These are phyloP conservation scores for Stentor roeselii DNA, from an alignment of 73 alveolate species.

Conservation along the genomic window DNA sequence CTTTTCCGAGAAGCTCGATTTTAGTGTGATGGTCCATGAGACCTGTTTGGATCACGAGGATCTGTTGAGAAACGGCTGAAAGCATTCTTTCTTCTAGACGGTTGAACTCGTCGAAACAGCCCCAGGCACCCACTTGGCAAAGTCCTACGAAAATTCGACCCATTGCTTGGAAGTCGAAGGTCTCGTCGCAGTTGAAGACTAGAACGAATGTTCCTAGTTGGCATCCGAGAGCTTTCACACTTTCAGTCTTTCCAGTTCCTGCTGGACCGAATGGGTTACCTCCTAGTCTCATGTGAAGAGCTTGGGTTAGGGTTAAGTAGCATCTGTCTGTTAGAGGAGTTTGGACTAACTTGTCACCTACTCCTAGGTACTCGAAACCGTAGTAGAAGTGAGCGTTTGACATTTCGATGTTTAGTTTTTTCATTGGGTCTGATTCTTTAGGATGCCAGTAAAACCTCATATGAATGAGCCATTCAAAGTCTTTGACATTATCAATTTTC, in stretches of 20 bases:
- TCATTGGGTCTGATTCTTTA: slow-evolving; percentile 82
- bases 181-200: slow-evolving; percentile 99
- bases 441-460: slow-evolving; percentile 99
- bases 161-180: slow-evolving; percentile 99
- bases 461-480: slow-evolving; percentile 98
- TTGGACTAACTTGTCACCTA: slow-evolving; percentile 95
- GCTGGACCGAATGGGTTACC: slow-evolving; percentile 99
- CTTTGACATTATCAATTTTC: slow-evolving; percentile 61
- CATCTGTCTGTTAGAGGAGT: slow-evolving; percentile 99
- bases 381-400: slow-evolving; percentile 97
- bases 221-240: slow-evolving; percentile 98
- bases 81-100: slow-evolving; percentile 98
- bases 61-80: slow-evolving; percentile 97
- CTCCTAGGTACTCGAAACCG: slow-evolving; percentile 99
- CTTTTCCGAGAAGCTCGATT: slow-evolving; percentile 96
- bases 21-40: slow-evolving; percentile 87
- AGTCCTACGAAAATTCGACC: slow-evolving; percentile 99
- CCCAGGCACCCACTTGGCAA: slow-evolving; percentile 99
- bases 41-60: slow-evolving; percentile 96
- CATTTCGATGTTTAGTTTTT: slow-evolving; percentile 93
- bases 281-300: slow-evolving; percentile 98
- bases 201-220: slow-evolving; percentile 97
- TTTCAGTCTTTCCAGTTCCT: slow-evolving; percentile 99
- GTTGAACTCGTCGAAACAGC: slow-evolving; percentile 97
- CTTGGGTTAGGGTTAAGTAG: slow-evolving; percentile 93